Evolutionary conservation across 139 green algal genomes (phyloP), one percentile per base, ranked within the genome.

Genomic region (Coelastrella sp.): DNA sequence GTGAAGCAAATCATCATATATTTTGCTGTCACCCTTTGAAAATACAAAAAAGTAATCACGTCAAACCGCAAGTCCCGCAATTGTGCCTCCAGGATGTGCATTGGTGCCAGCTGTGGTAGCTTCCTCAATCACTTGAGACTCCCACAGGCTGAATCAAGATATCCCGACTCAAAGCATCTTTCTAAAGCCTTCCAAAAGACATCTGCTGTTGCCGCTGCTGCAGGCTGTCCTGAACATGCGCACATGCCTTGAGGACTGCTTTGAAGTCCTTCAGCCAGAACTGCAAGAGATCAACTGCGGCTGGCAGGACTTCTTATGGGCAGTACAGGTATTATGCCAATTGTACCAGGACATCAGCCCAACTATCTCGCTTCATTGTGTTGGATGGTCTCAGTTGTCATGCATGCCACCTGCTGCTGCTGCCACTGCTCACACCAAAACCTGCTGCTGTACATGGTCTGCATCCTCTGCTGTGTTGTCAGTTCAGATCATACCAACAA

Each of bases 231-330:
- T 88, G 5, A 68, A 81, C 35, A 81, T 81, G 68, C 68, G 68
- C 0, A 6, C 19, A 0, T 68, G 66, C 56, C 68, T 88, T 10
- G 68, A 88, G 70, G 85, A 78, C 76, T 92, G 85, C 90, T 92
- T 75, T 20, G 19, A 90, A 68, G 88, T 82, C 59, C 57, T 92
- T 60, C 68, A 86, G 70, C 57, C 61, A 4, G 75, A 92, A 87
- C 85, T 93, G 7, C n/a, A 66, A n/a, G 79, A 25, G 0, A 70
- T 93, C 15, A 85, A 89, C 6, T 91, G 78, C 60, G 85, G 81
- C 65, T 92, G 89, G 90, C 7, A 73, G 61, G 91, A 92, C 82
- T 93, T 94, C 82, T 80, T 93, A 57, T 92, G 74, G 72, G 91
- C 91, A 6, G 92, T 94, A 80, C 92, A 94, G 89, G 88, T 92